A percentile compares a stretch with the other conserved stretches of the same genome.
These are phyloP conservation scores for Saccharum officinarum DNA, from an alignment of 176 grass and related monocot genomes.

Conservation along the genomic window DNA sequence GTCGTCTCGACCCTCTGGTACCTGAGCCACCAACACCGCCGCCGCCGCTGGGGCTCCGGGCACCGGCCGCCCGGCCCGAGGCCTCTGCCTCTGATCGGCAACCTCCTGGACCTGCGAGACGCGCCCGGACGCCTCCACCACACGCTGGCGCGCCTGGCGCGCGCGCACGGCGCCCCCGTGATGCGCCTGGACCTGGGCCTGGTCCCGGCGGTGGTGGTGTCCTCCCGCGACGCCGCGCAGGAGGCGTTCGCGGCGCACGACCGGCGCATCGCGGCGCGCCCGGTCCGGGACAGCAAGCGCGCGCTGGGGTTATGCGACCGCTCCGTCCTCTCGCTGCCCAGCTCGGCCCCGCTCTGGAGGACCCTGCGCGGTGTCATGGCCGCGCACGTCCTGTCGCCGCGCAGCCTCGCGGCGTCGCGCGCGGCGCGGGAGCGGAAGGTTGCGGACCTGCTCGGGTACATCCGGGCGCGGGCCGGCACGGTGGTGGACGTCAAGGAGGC, in stretches of 20 bases:
- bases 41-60: too few relatives aligned
- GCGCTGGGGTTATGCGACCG: not conserved
- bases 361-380: not conserved
- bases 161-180: not conserved
- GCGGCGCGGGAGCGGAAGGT: not conserved
- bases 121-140: not conserved
- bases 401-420: not conserved
- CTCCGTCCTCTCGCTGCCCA: not conserved
- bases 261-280: not conserved
- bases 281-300: not conserved
- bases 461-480: not conserved
- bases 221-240: not conserved
- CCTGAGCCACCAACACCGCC: not conserved
- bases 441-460: not conserved
- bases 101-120: not conserved
- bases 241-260: not conserved
- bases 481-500: not conserved
- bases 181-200: not conserved
- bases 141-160: not conserved
- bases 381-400: not conserved
- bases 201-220: not conserved
- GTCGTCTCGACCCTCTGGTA: not conserved
- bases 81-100: not conserved
- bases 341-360: not conserved
- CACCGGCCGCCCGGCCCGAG: too few relatives aligned